Evolutionary conservation across 306 rosid genomes (phyloP).

Genomic region (Senna siamea): DNA sequence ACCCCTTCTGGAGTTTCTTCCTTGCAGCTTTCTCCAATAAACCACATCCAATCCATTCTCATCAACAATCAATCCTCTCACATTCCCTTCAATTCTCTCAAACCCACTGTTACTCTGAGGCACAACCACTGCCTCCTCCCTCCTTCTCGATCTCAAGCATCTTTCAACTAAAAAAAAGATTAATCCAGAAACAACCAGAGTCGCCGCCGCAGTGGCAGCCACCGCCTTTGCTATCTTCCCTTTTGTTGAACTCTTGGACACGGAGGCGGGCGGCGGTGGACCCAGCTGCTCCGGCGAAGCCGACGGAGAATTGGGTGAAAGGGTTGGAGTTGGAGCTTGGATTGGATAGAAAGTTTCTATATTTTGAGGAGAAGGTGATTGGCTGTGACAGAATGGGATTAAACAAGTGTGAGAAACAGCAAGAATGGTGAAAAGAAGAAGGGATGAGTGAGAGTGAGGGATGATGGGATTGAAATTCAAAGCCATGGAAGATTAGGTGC

Average conservation of each 20-base stretch:
- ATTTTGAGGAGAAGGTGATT: constrained; percentile 54
- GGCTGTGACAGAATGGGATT: constrained; percentile 44
- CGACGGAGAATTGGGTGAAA: constrained; percentile 20
- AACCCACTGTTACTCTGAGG: constrained; percentile 42
- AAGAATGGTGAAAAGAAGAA: constrained; percentile 39
- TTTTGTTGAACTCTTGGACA: constrained; percentile 39
- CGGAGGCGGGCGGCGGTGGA: constrained; percentile 9
- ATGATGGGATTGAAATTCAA: constrained; percentile 3
- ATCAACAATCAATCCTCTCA: constrained; percentile 77
- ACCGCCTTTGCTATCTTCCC: constrained; percentile 58
- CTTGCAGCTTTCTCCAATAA: constrained; percentile 82
- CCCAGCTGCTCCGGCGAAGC: neutral
- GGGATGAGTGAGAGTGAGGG: neutral
- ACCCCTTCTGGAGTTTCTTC: constrained; percentile 40
- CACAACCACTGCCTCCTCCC: constrained; percentile 37
- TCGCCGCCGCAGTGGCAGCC: constrained; percentile 67
- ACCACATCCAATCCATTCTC: constrained; percentile 92
- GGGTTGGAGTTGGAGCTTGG: constrained; percentile 34
- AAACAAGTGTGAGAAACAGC: constrained; percentile 25
- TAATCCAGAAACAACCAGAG: constrained; percentile 57
- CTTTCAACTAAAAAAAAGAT: constrained; percentile 51
- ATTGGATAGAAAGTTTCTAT: constrained; percentile 70
- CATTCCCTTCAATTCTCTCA: constrained; percentile 53
- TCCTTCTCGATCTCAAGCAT: constrained; percentile 43
- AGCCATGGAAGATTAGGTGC: constrained; percentile 48